Base-by-base conservation (phyloP, 2,329 filamentous ascomycete genomes). In the Tolypocladium inflatum region DNA sequence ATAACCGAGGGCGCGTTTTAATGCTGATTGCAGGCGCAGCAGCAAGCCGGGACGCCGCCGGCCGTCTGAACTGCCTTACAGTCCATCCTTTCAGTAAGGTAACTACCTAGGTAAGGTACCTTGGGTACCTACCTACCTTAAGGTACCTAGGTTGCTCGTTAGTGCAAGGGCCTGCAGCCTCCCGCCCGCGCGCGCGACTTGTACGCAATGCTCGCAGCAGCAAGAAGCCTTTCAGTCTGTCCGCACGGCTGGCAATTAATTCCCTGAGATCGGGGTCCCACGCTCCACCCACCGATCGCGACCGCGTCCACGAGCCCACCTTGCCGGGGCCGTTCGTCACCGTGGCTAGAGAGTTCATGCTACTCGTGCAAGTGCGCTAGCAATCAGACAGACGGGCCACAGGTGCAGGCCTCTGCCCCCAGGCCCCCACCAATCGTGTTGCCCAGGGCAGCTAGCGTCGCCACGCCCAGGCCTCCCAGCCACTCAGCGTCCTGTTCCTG, bases 401-500 rank as follows among this genome's bases (percentile, higher is more conserved):
- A 26, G 26, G 26, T 26, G 48, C 30, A 51, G 30, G 10, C 48
- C 15, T 35, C 30, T 35, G 19, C 17, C 26, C 26, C 26, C 26
- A 26, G 26, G 23, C 17, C 26, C 9, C 48, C 15, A 30, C 26
- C 48, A 33, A 35, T 51, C 30, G 30, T 51, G 45, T 17, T 35
- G 48, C 48, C 30, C 17, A 21, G 48, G 33, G 30, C 48, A 51
- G 48, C 19, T 51, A 51, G 30, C 30, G 48, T 21, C 15, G 38
- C 53, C 23, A 43, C n/a, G 38, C 23, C 21, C 33, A n/a, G 37
- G 53, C 38, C 53, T 11, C 23, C 38, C 43, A 62, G 58, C 64
- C 65, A 65, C 55, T 64, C 62, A 65, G 59, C 60, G 57, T 54
- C 53, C 61, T 57, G 61, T 63, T 63, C 61, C 58, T 61, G 59